Base-by-base conservation (phyloP, 2,329 filamentous ascomycete genomes). In the Pseudocercospora vitis region DNA sequence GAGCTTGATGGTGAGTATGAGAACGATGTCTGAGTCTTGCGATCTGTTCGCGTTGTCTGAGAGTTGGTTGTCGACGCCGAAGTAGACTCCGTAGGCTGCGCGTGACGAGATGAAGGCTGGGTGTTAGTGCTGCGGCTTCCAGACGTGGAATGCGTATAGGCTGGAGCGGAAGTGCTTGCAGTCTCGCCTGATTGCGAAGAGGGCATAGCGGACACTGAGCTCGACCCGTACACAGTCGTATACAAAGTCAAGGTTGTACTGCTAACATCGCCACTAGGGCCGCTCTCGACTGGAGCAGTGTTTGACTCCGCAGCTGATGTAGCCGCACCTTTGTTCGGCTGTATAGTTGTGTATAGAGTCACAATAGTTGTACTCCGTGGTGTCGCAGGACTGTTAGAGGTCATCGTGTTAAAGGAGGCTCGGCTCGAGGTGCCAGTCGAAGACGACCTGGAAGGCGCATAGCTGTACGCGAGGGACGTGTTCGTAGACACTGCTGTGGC, bases 291-390 rank as follows among this genome's bases (percentile, higher is more conserved):
- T 42, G 37, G 9, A 26, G 19, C 19, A 2, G 21, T 11, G 16
- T 14, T 6, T 37, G 33, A 37, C 3, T 4, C 1, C 1, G 37
- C 37, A 42, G 18, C 14, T 21, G 40, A 14, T n/a, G 19, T 23
- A 4, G 47, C 44, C 2, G 14, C 33, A 29, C 18, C 39, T 37
- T 51, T 56, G 28, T 50, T 42, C 7, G 57, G 53, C 9, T 51
- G 48, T 6, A 62, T 52, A 14, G 62, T 62, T n/a, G 62, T 63
- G 52, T 57, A 63, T 11, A 59, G 46, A 11, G 58, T 63, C 42
- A 60, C 23, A 7, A 58, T 59, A 19, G 62, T 63, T 9, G 63
- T 65, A 28, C 42, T 53, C 18, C 12, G 48, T 19, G 40, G 37
- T 14, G n/a, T 50, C 11, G 44, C 21, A 16, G 35, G 14, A 21